Evolutionary conservation across 305 asterid species (phyloP).

Genomic region (Plantago rigida): DNA sequence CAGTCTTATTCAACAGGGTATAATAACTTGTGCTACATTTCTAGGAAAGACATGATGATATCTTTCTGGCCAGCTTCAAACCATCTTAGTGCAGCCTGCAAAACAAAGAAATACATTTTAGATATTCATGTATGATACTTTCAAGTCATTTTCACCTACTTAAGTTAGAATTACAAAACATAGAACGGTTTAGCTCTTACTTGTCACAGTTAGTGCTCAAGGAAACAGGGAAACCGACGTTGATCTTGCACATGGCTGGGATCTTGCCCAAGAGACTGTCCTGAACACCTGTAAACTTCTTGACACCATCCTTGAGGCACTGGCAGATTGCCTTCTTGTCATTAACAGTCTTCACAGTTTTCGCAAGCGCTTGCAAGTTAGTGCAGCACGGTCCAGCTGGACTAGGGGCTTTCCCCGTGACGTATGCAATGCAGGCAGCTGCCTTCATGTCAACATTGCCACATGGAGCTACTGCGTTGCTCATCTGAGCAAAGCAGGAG

Average conservation of each 20-base stretch:
- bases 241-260: constrained; percentile 45
- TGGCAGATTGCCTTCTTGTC: constrained; percentile 55
- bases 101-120: neutral
- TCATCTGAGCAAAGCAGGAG: constrained; percentile 33
- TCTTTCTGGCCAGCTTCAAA: constrained; percentile 18
- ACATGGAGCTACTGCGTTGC: constrained; percentile 43
- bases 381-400: constrained; percentile 43
- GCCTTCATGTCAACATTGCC: constrained; percentile 42
- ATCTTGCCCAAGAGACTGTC: constrained; percentile 48
- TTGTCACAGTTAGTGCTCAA: constrained; percentile 42
- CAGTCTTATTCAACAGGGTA: constrained; percentile 31
- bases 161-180: too few species aligned
- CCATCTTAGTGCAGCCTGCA: constrained; percentile 44
- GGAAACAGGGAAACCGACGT: constrained; percentile 58
- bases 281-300: constrained; percentile 44
- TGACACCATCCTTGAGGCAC: constrained; percentile 51
- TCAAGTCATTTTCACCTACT: too few species aligned
- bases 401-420: constrained; percentile 33
- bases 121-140: too few species aligned
- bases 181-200: constrained; percentile 25
- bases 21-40: constrained; percentile 12
- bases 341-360: constrained; percentile 33
- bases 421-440: constrained; percentile 37
- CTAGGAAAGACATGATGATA: constrained; percentile 17
- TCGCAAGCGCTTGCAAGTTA: constrained; percentile 38